Conservation (phyloP, 2,329 filamentous ascomycete species). For the Dothistroma pini region DNA sequence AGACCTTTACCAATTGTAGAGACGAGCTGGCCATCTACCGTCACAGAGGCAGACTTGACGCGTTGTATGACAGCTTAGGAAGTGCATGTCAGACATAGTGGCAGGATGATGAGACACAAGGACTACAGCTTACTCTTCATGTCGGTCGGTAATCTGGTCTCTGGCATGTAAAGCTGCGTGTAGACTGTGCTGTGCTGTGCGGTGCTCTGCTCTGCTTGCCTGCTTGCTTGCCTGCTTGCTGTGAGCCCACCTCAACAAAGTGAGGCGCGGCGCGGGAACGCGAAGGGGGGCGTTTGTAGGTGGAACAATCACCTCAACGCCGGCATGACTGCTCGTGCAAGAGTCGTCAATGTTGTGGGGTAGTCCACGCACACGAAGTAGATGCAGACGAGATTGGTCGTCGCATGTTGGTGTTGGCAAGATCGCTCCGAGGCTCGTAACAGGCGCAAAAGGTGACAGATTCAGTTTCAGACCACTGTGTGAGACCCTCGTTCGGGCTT, state of each 20-base stretch:
- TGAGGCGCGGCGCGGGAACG: neutral
- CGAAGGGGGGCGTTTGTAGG: neutral
- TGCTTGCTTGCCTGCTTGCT: too few relatives aligned
- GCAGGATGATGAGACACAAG: slow-evolving; percentile 1
- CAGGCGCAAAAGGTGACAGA: neutral
- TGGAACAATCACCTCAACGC: neutral
- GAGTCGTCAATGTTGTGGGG: neutral
- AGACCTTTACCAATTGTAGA: slow-evolving; percentile 89
- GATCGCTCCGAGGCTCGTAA: neutral
- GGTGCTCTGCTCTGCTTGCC: neutral
- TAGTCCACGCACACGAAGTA: neutral
- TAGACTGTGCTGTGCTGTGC: neutral
- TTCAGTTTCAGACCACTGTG: neutral
- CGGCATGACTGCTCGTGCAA: neutral
- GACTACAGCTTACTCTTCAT: slow-evolving; percentile 41
- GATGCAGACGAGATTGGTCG: neutral
- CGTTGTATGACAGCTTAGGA: slow-evolving; percentile 82
- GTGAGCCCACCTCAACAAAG: neutral
- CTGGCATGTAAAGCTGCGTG: slow-evolving; percentile 2
- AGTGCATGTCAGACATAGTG: slow-evolving; percentile 24
- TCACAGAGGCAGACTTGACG: slow-evolving; percentile 92
- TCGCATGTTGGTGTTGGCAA: neutral
- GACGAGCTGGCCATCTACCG: slow-evolving; percentile 83
- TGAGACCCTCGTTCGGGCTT: neutral
- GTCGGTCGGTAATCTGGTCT: slow-evolving; percentile 16